Evolutionary conservation across 1,284 basidiomycete genomes (phyloP), one percentile per base, ranked within the genome.

Genomic region (Pyrrhoderma lamaoense): DNA sequence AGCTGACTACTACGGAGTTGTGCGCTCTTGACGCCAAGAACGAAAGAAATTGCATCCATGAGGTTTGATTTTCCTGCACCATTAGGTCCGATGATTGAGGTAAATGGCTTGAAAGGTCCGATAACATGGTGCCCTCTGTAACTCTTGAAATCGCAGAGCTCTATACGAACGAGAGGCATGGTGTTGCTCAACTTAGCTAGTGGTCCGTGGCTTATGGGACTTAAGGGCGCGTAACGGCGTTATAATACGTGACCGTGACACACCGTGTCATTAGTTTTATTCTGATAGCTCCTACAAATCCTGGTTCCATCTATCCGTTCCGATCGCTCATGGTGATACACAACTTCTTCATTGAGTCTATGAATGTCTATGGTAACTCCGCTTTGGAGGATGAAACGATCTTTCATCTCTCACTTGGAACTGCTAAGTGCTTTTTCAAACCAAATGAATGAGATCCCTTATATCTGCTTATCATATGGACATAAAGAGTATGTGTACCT

Each of bases 21-120:
- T 1, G 86, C 87, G 51, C 89, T 93, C 71, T 94, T 93, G 44
- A 99, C 89, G 27, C 96, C 95, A 8, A 99, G 82, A 3, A 99
- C 96, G 65, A 99, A 99, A 2, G 96, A 99, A 60, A 99, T 97
- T 51, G 96, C 96, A 66, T 99, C 96, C 96, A 99, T 99, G 57
- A 99, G 80, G 66, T 99, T 99, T 34, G 92, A 95, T 67, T 99
- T 99, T 58, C 96, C 96, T 2, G 94, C 93, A 53, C 96, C 96
- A 85, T 99, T 99, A 42, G 96, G 95, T 21, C 96, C 96, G 61
- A 97, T 98, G 59, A 98, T 80, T 14, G 92, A 94, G 0, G 93
- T 95, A 68, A 99, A 99, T 60, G 87, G 82, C 64, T 78, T 80
- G 72, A 96, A 95, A 3, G 93, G 93, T 0, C 93, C 93, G 45